Percentiles rank a stretch among this genome's conserved stretches.
Conservation (phyloP, 1,139 yeast genomes). For the Geotrichum phurueaensis region DNA sequence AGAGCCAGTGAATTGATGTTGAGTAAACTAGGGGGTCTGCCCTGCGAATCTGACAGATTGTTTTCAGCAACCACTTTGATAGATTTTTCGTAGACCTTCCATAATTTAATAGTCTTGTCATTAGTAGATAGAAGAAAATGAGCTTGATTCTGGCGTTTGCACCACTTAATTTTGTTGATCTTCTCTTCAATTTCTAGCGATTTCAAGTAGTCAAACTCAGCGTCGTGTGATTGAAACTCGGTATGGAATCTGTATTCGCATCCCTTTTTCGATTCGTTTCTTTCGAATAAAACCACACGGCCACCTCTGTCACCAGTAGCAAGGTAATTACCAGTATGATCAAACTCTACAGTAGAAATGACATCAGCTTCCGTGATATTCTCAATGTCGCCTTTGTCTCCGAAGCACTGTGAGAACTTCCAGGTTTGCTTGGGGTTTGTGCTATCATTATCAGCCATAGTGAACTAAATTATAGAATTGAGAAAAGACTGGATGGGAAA, state of each 20-base stretch:
- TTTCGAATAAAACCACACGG: slow-evolving; percentile 89
- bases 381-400: slow-evolving; percentile 96
- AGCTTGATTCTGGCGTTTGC: slow-evolving; percentile 79
- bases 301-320: slow-evolving; percentile 99
- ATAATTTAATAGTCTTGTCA: slow-evolving; percentile 93
- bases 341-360: slow-evolving; percentile 94
- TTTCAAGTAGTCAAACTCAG: slow-evolving; percentile 94
- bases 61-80: slow-evolving; percentile 89
- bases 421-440: slow-evolving; percentile 34
- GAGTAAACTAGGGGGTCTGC: slow-evolving; percentile 27
- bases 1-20: slow-evolving; percentile 48
- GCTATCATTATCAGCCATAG: slow-evolving; percentile 26
- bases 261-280: slow-evolving; percentile 71
- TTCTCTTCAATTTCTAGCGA: slow-evolving; percentile 96
- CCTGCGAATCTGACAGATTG: slow-evolving; percentile 51
- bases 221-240: slow-evolving; percentile 97
- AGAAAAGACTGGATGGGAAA: not conserved
- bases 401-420: slow-evolving; percentile 64
- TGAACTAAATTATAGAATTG: not conserved
- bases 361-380: slow-evolving; percentile 96
- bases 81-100: slow-evolving; percentile 93
- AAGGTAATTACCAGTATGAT: slow-evolving; percentile 85
- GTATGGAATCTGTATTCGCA: slow-evolving; percentile 95
- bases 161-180: slow-evolving; percentile 96
- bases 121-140: slow-evolving; percentile 87